Percentiles rank a stretch among this genome's conserved stretches.
These are phyloP conservation scores for Phytophthora kernoviae DNA, from an alignment of 352 stramenopile genomes.

Conservation along the genomic window DNA sequence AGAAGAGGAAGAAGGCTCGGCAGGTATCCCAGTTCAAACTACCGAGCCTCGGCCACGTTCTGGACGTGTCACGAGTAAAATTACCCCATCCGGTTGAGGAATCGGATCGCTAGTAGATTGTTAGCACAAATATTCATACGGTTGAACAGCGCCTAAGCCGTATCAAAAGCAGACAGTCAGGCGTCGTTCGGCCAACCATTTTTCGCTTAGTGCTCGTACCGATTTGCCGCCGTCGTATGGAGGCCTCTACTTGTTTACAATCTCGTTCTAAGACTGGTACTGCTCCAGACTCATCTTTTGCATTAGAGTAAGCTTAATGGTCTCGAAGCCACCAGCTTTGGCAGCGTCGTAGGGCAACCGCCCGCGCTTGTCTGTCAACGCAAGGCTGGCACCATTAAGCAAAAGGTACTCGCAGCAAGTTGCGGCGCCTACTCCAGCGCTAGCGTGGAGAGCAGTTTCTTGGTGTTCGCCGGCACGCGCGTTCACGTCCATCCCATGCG, in stretches of 20 bases:
- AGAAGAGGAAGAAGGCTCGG: slow-evolving; percentile 22
- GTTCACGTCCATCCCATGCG: slow-evolving; percentile 84
- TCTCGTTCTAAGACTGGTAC: slow-evolving; percentile 50
- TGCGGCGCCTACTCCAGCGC: slow-evolving; percentile 40
- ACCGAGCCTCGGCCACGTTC: slow-evolving; percentile 23
- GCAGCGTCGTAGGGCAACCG: slow-evolving; percentile 66
- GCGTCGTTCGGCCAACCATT: neutral
- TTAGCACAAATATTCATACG: slow-evolving; percentile 24
- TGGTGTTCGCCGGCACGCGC: slow-evolving; percentile 41
- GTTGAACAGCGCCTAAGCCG: neutral
- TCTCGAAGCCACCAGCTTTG: slow-evolving; percentile 60
- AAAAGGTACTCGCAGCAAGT: slow-evolving; percentile 80
- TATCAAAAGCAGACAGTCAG: neutral
- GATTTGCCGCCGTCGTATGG: neutral
- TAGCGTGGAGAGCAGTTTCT: slow-evolving; percentile 67
- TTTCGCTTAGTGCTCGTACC: neutral
- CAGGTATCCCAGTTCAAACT: slow-evolving; percentile 13
- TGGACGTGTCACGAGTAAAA: slow-evolving; percentile 36
- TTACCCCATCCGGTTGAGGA: slow-evolving; percentile 45
- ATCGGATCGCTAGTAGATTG: slow-evolving; percentile 11
- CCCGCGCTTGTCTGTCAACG: slow-evolving; percentile 49
- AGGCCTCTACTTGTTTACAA: neutral
- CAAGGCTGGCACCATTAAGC: slow-evolving; percentile 77
- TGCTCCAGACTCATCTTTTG: slow-evolving; percentile 76
- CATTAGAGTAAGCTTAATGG: slow-evolving; percentile 68